phyloP scores from a whole-genome alignment of 2,329 filamentous ascomycete genomes.

The Alternaria hordeiaustralica region DNA sequence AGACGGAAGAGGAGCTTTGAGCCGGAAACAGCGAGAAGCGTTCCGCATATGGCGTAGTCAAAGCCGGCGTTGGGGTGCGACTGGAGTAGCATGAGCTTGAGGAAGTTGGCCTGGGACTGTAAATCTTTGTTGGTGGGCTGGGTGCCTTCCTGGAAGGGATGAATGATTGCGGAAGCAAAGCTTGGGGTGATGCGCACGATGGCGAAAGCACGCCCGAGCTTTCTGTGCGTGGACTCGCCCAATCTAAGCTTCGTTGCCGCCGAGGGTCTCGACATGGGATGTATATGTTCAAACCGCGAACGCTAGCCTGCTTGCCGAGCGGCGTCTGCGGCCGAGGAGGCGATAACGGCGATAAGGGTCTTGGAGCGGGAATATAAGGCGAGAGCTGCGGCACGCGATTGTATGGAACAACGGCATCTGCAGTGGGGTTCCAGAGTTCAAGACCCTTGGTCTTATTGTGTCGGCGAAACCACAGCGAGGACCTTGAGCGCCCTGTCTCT shows the following conservation, averaged over 20 bases:
- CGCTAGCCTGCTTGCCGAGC: slow-evolving; percentile 23
- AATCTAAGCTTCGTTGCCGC: slow-evolving; percentile 4
- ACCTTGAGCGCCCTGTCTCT: slow-evolving; percentile 6
- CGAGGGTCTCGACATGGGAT: slow-evolving; percentile 24
- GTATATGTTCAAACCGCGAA: slow-evolving; percentile 28
- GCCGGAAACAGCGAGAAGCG: slow-evolving; percentile 16
- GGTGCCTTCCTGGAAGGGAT: slow-evolving; percentile 18
- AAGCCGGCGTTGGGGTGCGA: slow-evolving; percentile 7
- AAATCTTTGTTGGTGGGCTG: slow-evolving; percentile 19
- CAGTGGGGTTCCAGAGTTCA: slow-evolving; percentile 19
- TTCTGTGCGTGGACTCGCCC: slow-evolving; percentile 35
- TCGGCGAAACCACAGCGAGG: slow-evolving; percentile 18
- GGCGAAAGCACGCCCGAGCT: slow-evolving; percentile 38
- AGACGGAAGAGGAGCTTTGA: background rate
- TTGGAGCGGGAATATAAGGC: slow-evolving; percentile 27
- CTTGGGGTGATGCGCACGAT: slow-evolving; percentile 28
- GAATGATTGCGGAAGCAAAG: slow-evolving; percentile 25
- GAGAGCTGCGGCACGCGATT: slow-evolving; percentile 28
- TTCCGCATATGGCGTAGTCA: slow-evolving; percentile 7
- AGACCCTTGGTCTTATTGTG: slow-evolving; percentile 18
- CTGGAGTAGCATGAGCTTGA: slow-evolving; percentile 11
- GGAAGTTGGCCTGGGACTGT: slow-evolving; percentile 13
- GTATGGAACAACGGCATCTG: slow-evolving; percentile 10
- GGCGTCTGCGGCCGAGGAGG: slow-evolving; percentile 19
- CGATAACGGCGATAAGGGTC: slow-evolving; percentile 27